These are phyloP conservation scores for Inonotus hispidus DNA, from an alignment of 1,284 basidiomycete species.

Conservation along the genomic window DNA sequence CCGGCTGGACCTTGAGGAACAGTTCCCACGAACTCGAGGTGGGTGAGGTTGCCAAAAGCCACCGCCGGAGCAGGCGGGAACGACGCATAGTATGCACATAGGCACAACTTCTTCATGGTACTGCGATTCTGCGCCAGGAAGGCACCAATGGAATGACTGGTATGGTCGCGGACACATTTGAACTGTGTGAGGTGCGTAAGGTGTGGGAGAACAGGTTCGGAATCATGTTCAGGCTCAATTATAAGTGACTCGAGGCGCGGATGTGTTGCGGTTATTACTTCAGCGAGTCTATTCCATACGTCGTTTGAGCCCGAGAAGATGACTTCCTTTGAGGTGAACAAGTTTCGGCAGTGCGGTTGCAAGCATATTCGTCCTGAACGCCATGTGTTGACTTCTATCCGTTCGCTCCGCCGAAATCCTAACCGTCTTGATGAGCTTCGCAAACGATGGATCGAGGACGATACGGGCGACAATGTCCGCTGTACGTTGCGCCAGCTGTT, in stretches of 20 bases:
- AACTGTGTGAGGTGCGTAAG: slow-evolving; percentile 57
- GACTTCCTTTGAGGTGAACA: slow-evolving; percentile 48
- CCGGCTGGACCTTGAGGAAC: slow-evolving; percentile 38
- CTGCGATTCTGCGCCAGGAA: slow-evolving; percentile 51
- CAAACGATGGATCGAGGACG: slow-evolving; percentile 54
- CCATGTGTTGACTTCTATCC: slow-evolving; percentile 44
- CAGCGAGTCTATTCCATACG: slow-evolving; percentile 45
- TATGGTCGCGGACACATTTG: slow-evolving; percentile 41
- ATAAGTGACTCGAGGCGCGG: slow-evolving; percentile 50
- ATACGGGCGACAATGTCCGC: slow-evolving; percentile 66
- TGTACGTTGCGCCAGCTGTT: slow-evolving; percentile 55
- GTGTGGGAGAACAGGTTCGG: slow-evolving; percentile 46
- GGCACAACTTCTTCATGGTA: slow-evolving; percentile 47
- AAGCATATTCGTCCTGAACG: slow-evolving; percentile 66
- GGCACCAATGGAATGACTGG: slow-evolving; percentile 32
- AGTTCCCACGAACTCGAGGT: slow-evolving; percentile 53
- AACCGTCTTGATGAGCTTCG: slow-evolving; percentile 50
- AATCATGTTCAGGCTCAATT: slow-evolving; percentile 30
- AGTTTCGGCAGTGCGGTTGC: slow-evolving; percentile 62
- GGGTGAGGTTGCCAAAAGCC: slow-evolving; percentile 56
- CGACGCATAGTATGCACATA: slow-evolving; percentile 51
- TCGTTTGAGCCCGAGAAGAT: slow-evolving; percentile 56
- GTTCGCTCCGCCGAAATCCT: slow-evolving; percentile 49
- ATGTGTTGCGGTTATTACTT: slow-evolving; percentile 44
- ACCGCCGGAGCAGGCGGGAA: slow-evolving; percentile 46